Evolutionary conservation across 2,329 filamentous ascomycete genomes (phyloP), one percentile per base, ranked within the genome.

Genomic region (Ascochyta clinopodiicola): DNA sequence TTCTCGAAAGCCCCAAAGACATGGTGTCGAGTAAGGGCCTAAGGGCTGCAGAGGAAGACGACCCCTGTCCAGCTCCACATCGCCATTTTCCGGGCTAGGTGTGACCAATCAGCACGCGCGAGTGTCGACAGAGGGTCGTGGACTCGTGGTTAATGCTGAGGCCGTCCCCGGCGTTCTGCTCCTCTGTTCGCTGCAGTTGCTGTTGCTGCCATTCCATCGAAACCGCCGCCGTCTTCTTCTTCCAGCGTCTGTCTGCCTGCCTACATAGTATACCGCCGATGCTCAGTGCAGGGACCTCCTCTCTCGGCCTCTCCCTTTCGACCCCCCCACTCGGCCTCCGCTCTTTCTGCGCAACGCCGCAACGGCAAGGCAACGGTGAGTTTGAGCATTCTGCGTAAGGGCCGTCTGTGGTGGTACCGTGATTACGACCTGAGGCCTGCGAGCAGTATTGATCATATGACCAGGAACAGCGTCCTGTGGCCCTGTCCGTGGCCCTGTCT

Each of bases 121-220:
- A 59, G 61, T 59, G 58, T 54, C 59, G 61, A 46, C 59, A 58
- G 48, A 55, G 52, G 58, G 57, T 55, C 53, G 56, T 67, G 61
- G 62, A 70, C 71, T 55, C 53, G 56, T 67, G 61, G 62, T 70
- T 71, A 68, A 73, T 71, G 66, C 64, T 69, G 57, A 65, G 66
- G 63, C 57, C 48, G 56, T 64, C 70, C 70, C 70, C 66, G 59
- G 53, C 54, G 35, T 53, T 61, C 60, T 63, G 56, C 59, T 63
- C 46, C 39, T 62, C 57, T 64, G 55, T 53, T 57, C 56, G 52
- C 58, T 60, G 59, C 56, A 56, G 42, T 46, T 50, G 46, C 52
- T 51, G 52, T 51, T 51, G 52, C 52, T 56, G 52, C 42, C 34
- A 38, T 43, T 51, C 37, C 37, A 42, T 25, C 42, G 25, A 50